These are phyloP conservation scores for Agrocybe pediades DNA, from an alignment of 768 basidiomycete genomes.

Conservation along the genomic window DNA sequence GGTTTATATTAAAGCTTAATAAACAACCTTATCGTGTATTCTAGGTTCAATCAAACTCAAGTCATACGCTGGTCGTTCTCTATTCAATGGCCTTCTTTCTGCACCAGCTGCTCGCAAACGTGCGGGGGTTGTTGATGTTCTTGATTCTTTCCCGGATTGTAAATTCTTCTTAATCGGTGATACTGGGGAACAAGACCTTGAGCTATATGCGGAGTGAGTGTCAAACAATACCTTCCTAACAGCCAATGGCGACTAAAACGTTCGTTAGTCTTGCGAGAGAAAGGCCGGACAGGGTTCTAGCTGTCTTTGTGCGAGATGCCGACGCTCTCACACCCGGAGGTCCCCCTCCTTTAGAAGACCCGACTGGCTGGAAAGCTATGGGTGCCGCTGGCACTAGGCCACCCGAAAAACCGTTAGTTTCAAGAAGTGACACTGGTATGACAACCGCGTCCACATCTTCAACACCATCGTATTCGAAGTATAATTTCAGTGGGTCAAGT, in stretches of 20 bases:
- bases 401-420: slow-evolving; percentile 14
- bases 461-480: slow-evolving; percentile 3
- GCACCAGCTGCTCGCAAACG: slow-evolving; percentile 85
- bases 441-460: slow-evolving; percentile 9
- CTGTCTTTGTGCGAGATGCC: slow-evolving; percentile 84
- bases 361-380: slow-evolving; percentile 53
- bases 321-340: slow-evolving; percentile 28
- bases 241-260: neutral
- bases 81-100: slow-evolving; percentile 82
- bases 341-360: slow-evolving; percentile 54
- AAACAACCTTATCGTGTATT: neutral
- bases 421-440: slow-evolving; percentile 16
- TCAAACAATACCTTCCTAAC: neutral
- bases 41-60: slow-evolving; percentile 78
- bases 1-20: neutral
- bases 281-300: slow-evolving; percentile 68
- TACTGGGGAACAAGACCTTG: slow-evolving; percentile 93
- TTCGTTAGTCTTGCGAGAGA: slow-evolving; percentile 61
- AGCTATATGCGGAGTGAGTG: slow-evolving; percentile 76
- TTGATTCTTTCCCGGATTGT: slow-evolving; percentile 73
- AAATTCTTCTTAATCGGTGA: slow-evolving; percentile 89
- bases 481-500: neutral
- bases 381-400: slow-evolving; percentile 26
- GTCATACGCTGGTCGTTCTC: slow-evolving; percentile 81
- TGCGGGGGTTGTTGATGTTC: slow-evolving; percentile 73